Conservation (phyloP, 176 grass and related monocot genomes). For the Coix lacrymajobi region DNA sequence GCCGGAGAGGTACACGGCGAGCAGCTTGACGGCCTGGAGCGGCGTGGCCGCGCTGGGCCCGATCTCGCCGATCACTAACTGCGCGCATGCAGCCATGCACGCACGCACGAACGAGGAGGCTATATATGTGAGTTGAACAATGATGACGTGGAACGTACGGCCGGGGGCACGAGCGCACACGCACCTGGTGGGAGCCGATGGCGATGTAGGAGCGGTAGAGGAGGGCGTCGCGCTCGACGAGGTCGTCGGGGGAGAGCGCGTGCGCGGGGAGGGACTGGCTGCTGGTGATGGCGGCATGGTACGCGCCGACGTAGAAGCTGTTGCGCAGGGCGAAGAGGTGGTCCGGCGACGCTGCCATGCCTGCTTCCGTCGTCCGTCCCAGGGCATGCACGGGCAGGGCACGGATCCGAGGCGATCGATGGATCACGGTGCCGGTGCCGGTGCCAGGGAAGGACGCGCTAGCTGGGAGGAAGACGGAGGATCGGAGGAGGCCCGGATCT, state of each 20-base stretch:
- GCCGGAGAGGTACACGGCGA: conserved; percentile 55
- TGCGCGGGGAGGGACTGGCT: conserved; percentile 47
- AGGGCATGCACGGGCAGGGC: not conserved
- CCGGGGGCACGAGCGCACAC: not conserved
- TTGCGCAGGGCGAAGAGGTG: conserved; percentile 67
- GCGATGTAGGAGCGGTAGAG: conserved; percentile 87
- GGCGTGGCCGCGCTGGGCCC: conserved; percentile 56
- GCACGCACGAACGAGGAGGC: not conserved
- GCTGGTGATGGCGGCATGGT: conserved; percentile 74
- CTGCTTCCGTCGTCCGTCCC: not conserved
- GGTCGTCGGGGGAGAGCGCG: conserved; percentile 48
- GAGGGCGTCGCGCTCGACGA: conserved; percentile 62
- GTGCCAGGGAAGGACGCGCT: no score
- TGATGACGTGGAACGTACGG: not conserved
- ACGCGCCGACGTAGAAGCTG: conserved; percentile 86
- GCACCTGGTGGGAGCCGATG: conserved; percentile 68
- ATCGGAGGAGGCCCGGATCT: conserved; percentile 1
- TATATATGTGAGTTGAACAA: not conserved
- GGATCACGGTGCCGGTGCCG: not conserved
- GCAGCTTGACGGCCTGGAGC: conserved; percentile 76
- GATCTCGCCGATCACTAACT: conserved; percentile 82
- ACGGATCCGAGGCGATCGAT: not conserved
- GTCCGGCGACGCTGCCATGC: conserved; percentile 49
- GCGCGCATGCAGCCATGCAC: no score
- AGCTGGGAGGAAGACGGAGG: not conserved